phyloP scores from a whole-genome alignment of 768 basidiomycete genomes.

The Rhodosporidiobolus odoratus region DNA sequence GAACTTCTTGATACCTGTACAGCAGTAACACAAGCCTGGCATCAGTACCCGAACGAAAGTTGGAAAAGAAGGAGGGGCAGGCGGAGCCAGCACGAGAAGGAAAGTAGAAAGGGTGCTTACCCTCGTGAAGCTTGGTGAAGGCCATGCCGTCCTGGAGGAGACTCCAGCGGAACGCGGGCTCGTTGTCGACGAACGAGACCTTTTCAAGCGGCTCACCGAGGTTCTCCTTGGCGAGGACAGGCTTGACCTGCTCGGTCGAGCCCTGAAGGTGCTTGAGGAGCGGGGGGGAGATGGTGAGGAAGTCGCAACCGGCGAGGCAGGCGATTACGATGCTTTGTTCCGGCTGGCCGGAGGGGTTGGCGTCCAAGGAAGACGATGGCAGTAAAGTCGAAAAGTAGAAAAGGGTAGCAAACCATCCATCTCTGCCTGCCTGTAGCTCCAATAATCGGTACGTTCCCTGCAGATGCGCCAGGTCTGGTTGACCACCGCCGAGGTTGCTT shows the following conservation, averaged over 20 bases:
- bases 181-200: slow-evolving; percentile 80
- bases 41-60: slow-evolving; percentile 78
- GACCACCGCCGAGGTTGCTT: too few species aligned
- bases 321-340: slow-evolving; percentile 85
- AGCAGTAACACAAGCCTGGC: too few species aligned
- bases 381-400: too few species aligned
- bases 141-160: slow-evolving; percentile 93
- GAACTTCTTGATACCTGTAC: slow-evolving; percentile 93
- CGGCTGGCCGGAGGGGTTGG: too few species aligned
- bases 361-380: too few species aligned
- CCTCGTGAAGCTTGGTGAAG: slow-evolving; percentile 96
- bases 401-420: too few species aligned
- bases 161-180: slow-evolving; percentile 91
- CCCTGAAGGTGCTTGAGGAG: slow-evolving; percentile 90
- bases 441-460: too few species aligned
- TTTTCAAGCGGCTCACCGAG: slow-evolving; percentile 60
- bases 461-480: too few species aligned
- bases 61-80: slow-evolving; percentile 48
- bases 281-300: slow-evolving; percentile 85
- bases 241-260: slow-evolving; percentile 68
- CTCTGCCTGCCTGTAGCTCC: too few species aligned
- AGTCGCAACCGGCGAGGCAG: slow-evolving; percentile 92
- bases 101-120: slow-evolving; percentile 44
- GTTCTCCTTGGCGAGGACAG: slow-evolving; percentile 66
- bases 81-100: neutral